These are phyloP conservation scores for Amesomyces nigricolor DNA, from an alignment of 2,329 filamentous ascomycete species.

Conservation along the genomic window DNA sequence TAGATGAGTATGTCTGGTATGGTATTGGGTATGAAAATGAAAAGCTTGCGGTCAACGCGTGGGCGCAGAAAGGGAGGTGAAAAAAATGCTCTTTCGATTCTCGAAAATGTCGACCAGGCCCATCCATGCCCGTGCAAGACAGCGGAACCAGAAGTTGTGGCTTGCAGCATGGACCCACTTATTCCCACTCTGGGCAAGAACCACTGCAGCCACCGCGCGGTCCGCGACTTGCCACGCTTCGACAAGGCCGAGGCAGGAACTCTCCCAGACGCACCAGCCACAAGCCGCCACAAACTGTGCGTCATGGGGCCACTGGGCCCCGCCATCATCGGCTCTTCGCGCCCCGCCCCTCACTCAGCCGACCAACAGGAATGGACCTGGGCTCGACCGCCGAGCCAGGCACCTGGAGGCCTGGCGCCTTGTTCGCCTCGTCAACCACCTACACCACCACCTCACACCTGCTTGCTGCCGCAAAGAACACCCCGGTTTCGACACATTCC, in stretches of 20 bases:
- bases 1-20: neutral
- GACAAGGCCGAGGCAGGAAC: too few relatives aligned
- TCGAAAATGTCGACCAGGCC: constrained; percentile 17
- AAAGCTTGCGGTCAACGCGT: constrained; percentile 13
- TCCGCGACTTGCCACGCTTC: too few relatives aligned
- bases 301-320: constrained; percentile 15
- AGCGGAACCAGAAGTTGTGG: constrained; percentile 19
- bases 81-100: constrained; percentile 19
- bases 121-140: constrained; percentile 18
- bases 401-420: neutral
- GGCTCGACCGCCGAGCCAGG: neutral
- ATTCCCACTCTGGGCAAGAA: constrained; percentile 6
- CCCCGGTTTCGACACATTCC: neutral
- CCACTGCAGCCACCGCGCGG: neutral
- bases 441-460: too few relatives aligned
- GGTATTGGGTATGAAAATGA: neutral
- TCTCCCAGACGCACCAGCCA: too few relatives aligned
- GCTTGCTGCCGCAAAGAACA: too few relatives aligned
- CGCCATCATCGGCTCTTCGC: constrained; percentile 1
- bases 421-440: constrained; percentile 1
- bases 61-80: constrained; percentile 6
- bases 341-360: constrained; percentile 2
- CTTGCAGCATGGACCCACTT: constrained; percentile 14
- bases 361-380: neutral
- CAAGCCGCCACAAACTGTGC: constrained; percentile 11